Evolutionary conservation across 139 green algal genomes (phyloP).

Genomic region (Eudorina sp.): DNA sequence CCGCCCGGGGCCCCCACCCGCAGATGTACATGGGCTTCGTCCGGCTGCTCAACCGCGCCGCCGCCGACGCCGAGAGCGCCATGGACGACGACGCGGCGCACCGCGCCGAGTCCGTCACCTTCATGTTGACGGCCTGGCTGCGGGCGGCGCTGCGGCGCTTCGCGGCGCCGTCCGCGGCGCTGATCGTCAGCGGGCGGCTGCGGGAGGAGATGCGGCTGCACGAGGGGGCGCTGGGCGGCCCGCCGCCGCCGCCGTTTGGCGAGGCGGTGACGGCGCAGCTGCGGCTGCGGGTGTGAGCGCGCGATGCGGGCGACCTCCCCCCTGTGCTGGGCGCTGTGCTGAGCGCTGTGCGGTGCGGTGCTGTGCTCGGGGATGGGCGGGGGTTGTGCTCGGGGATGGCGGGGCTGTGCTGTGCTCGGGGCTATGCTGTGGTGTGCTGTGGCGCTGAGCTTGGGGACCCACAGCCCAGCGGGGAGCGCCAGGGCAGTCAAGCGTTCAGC

Average conservation of each 20-base stretch:
- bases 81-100: not conserved
- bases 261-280: conserved; percentile 10
- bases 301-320: not conserved
- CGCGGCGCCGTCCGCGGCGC: conserved; percentile 2
- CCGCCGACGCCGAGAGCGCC: not conserved
- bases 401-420: too few species aligned
- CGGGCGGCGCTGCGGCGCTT: conserved; percentile 7
- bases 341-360: too few species aligned
- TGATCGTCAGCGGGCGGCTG: conserved; percentile 37
- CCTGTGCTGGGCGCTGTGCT: too few species aligned
- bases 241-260: conserved; percentile 3
- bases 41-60: conserved; percentile 40
- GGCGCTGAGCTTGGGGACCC: too few species aligned
- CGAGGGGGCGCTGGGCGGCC: conserved; percentile 12
- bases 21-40: conserved; percentile 42
- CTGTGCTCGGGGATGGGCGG: too few species aligned
- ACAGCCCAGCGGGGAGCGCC: too few species aligned
- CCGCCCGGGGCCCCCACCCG: too few species aligned
- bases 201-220: conserved; percentile 23
- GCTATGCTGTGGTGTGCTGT: too few species aligned
- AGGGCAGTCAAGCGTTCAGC: too few species aligned
- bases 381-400: too few species aligned
- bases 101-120: not conserved
- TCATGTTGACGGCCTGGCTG: conserved; percentile 32
- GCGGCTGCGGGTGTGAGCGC: not conserved